These are phyloP conservation scores for Wickerhamiella siamensis DNA, from an alignment of 805 yeast genomes.

Conservation along the genomic window DNA sequence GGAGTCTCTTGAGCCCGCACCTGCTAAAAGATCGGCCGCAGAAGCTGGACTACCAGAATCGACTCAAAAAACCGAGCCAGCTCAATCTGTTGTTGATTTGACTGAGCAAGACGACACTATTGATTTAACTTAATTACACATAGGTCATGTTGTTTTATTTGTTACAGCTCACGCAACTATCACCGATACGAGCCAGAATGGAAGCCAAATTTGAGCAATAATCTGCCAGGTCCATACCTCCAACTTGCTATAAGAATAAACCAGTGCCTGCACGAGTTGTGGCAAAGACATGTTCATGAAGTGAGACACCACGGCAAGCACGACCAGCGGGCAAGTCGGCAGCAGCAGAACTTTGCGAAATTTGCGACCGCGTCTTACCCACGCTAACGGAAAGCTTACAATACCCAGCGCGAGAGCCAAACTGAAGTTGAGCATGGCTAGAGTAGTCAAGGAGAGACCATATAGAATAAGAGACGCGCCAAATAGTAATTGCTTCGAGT, in stretches of 20 bases:
- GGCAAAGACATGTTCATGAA: constrained; percentile 25
- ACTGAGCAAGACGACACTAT: background rate
- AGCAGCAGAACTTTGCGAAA: constrained; percentile 18
- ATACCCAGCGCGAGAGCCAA: constrained; percentile 60
- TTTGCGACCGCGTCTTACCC: constrained; percentile 30
- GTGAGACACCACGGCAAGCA: constrained; percentile 24
- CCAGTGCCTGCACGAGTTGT: constrained; percentile 36
- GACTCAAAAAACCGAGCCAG: background rate
- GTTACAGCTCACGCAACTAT: background rate
- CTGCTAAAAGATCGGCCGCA: background rate
- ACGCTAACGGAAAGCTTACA: constrained; percentile 60
- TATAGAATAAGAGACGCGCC: constrained; percentile 41
- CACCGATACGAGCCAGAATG: constrained; percentile 47
- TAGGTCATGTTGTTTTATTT: background rate
- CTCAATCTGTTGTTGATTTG: background rate
- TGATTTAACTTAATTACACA: background rate
- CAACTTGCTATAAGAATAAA: constrained; percentile 50
- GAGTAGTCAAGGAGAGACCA: constrained; percentile 54
- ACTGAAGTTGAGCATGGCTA: constrained; percentile 73
- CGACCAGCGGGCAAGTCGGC: constrained; percentile 34
- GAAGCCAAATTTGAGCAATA: constrained; percentile 62
- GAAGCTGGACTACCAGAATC: background rate
- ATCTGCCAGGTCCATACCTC: constrained; percentile 82
- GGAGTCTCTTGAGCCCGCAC: background rate
- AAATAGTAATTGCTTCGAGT: constrained; percentile 21